Percentiles rank a stretch among this genome's conserved stretches.
Evolutionary conservation across 805 yeast genomes (phyloP).

Genomic region (Candida methanosorbosa): DNA sequence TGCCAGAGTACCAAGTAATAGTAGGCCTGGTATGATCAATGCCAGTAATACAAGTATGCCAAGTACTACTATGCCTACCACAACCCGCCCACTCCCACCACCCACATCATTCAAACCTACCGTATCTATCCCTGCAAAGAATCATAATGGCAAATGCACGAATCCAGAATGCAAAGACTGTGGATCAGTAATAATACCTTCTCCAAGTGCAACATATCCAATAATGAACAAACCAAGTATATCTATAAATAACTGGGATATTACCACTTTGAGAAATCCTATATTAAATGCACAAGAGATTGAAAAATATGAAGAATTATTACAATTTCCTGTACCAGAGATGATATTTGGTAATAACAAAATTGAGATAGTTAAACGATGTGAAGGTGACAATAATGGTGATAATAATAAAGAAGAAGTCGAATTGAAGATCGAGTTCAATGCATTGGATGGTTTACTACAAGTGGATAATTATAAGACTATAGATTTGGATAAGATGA

Average conservation of each 20-base stretch:
- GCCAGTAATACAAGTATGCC: neutral
- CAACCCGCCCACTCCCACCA: slow-evolving; percentile 1
- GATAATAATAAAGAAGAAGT: too few relatives aligned
- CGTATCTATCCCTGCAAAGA: slow-evolving; percentile 11
- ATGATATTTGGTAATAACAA: slow-evolving; percentile 91
- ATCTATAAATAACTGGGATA: slow-evolving; percentile 64
- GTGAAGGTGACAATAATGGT: neutral
- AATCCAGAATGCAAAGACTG: slow-evolving; percentile 46
- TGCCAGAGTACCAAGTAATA: slow-evolving; percentile 27
- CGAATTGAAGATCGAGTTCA: slow-evolving; percentile 52
- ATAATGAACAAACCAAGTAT: slow-evolving; percentile 62
- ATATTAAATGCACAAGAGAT: slow-evolving; percentile 69
- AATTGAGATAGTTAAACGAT: slow-evolving; percentile 37
- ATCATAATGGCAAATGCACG: slow-evolving; percentile 10
- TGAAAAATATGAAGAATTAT: slow-evolving; percentile 51
- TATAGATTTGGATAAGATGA: slow-evolving; percentile 31
- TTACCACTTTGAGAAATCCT: slow-evolving; percentile 65
- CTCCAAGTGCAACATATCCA: slow-evolving; percentile 62
- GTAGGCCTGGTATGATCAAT: slow-evolving; percentile 4
- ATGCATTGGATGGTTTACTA: slow-evolving; percentile 68
- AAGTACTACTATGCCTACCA: neutral
- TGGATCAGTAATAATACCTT: slow-evolving; percentile 69
- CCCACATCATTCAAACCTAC: neutral
- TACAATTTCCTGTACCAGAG: slow-evolving; percentile 85
- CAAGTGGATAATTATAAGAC: slow-evolving; percentile 34